These are phyloP conservation scores for Carex kokanica DNA, from an alignment of 176 grass and related monocot genomes.

Conservation along the genomic window DNA sequence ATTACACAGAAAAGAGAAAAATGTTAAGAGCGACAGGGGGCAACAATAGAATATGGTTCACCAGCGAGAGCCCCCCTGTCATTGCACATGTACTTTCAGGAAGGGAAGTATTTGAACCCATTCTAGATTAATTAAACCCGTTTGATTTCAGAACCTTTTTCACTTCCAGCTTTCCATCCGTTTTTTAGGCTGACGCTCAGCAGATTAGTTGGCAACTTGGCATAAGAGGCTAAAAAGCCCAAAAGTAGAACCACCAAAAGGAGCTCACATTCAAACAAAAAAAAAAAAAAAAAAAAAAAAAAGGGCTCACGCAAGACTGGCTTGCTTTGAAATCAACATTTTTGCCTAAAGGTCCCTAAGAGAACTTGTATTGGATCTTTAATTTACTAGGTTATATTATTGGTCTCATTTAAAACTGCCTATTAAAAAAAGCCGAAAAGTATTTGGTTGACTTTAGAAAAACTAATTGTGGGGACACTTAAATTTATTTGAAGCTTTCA, in stretches of 20 bases:
- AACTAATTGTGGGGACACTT: not conserved
- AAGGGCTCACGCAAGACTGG: not conserved
- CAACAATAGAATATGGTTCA: constrained; percentile 9
- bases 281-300: not conserved
- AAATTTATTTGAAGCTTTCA: not conserved
- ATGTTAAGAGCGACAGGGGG: not conserved
- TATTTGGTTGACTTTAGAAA: not conserved
- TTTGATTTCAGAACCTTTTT: not conserved
- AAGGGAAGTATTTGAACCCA: not conserved
- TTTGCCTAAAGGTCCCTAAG: not conserved
- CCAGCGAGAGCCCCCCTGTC: not conserved
- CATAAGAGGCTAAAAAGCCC: not conserved
- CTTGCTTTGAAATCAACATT: not conserved
- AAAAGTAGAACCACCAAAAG: not conserved
- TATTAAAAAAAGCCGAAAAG: too few species aligned
- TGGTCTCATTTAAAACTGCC: not conserved
- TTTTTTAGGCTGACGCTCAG: not conserved
- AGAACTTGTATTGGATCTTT: not conserved
- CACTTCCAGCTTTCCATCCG: not conserved
- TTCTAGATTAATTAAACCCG: not conserved
- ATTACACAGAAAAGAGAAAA: not conserved
- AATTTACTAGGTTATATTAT: not conserved
- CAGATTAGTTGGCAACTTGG: not conserved
- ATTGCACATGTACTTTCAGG: not conserved
- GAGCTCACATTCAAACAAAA: not conserved